Percentiles rank a stretch among this genome's conserved stretches.
phyloP scores from a whole-genome alignment of 495 filamentous ascomycete species.

The Daldinia caldariorum region DNA sequence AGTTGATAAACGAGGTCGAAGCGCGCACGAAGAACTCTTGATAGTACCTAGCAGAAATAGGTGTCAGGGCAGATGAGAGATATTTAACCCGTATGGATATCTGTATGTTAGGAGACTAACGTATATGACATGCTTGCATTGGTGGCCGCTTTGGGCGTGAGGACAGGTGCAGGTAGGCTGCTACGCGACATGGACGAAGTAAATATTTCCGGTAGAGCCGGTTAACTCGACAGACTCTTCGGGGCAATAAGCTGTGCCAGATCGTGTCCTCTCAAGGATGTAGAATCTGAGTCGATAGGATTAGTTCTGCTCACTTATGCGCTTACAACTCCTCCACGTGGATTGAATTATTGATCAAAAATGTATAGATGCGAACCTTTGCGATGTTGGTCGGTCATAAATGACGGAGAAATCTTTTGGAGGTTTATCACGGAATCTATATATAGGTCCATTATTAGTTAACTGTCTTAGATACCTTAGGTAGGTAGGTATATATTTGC shows the following conservation, averaged over 20 bases:
- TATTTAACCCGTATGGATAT: background rate
- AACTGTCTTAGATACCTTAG: background rate
- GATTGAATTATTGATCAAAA: background rate
- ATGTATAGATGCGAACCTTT: constrained; percentile 37
- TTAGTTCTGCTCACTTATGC: background rate
- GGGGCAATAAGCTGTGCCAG: constrained; percentile 43
- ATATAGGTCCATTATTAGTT: constrained; percentile 8
- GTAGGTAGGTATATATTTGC: too few relatives aligned
- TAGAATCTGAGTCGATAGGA: constrained; percentile 44
- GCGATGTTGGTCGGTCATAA: constrained; percentile 53
- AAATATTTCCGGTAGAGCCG: constrained; percentile 81
- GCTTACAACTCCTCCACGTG: too few relatives aligned
- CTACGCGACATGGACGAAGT: constrained; percentile 63
- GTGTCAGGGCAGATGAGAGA: background rate
- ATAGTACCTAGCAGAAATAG: constrained; percentile 60
- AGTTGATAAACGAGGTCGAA: constrained; percentile 75
- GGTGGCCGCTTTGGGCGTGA: constrained; percentile 67
- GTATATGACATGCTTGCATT: constrained; percentile 70
- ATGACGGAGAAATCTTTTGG: constrained; percentile 51
- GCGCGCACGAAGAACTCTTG: constrained; percentile 71
- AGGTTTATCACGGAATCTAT: constrained; percentile 50
- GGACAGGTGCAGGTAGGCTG: constrained; percentile 75
- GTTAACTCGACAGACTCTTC: constrained; percentile 70
- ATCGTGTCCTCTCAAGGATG: constrained; percentile 51
- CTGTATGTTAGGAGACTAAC: constrained; percentile 25